Evolutionary conservation across 257 asterid genomes (phyloP).

Genomic region (Coffea eugenioides): DNA sequence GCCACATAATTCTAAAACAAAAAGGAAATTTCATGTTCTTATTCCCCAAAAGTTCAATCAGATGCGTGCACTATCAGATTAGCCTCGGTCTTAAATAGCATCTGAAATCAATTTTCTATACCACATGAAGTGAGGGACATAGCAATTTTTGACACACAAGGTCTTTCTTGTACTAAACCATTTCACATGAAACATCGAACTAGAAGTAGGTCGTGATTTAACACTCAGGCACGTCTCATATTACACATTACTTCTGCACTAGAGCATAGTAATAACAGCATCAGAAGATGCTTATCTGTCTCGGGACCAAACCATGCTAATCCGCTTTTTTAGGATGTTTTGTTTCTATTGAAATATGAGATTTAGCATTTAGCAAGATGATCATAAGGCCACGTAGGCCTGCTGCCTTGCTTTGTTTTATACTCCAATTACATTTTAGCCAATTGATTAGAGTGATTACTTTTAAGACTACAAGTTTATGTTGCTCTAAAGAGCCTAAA

Average conservation of each 20-base stretch:
- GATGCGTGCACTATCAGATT: too few relatives aligned
- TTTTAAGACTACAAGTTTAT: too few relatives aligned
- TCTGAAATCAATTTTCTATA: too few relatives aligned
- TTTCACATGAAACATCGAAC: constrained; percentile 36
- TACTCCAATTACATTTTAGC: too few relatives aligned
- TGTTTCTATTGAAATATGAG: neutral
- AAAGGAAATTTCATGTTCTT: too few relatives aligned
- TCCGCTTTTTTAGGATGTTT: too few relatives aligned
- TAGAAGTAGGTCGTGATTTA: neutral
- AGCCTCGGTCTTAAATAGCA: too few relatives aligned
- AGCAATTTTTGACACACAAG: constrained; percentile 83
- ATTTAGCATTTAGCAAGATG: neutral
- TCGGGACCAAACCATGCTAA: neutral
- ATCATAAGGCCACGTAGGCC: neutral
- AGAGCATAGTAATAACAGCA: constrained; percentile 1
- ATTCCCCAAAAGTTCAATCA: too few relatives aligned
- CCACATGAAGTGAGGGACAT: constrained; percentile 73
- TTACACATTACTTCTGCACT: neutral
- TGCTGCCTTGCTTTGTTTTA: neutral
- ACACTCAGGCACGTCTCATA: neutral
- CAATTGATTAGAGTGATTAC: too few relatives aligned
- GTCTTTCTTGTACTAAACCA: constrained; percentile 50
- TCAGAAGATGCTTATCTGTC: neutral
- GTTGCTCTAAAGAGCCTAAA: too few relatives aligned
- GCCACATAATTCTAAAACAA: too few relatives aligned